Evolutionary conservation across 2,329 filamentous ascomycete species (phyloP).

Genomic region (Epichloe typhina): DNA sequence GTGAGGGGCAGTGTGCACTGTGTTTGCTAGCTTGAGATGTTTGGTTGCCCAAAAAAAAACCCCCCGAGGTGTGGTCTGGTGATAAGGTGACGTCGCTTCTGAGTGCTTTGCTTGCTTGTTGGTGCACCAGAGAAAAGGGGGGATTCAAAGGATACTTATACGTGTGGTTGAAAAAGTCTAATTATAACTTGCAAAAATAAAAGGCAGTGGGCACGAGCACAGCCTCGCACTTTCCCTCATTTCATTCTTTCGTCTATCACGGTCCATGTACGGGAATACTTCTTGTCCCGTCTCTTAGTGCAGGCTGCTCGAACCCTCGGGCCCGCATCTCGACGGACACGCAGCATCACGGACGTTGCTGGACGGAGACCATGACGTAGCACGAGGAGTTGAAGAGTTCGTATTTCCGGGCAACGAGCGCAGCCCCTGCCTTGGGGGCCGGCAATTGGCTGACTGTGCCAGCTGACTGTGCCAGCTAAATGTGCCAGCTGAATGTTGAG

Average conservation of each 20-base stretch:
- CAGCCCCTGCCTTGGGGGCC: background rate
- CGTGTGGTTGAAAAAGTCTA: background rate
- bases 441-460: background rate
- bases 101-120: no score
- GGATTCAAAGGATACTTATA: slow-evolving; percentile 2
- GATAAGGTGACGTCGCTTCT: background rate
- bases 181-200: no score
- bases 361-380: background rate
- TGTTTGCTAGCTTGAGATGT: background rate
- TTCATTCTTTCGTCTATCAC: no score
- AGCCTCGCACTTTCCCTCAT: background rate
- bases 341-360: background rate
- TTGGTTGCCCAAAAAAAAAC: background rate
- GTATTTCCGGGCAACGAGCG: background rate
- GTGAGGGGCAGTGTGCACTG: no score
- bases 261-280: no score
- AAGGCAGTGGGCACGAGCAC: background rate
- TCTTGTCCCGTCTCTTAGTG: background rate
- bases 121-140: no score
- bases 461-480: no score
- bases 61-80: background rate
- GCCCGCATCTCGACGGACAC: background rate
- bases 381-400: background rate
- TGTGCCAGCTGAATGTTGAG: no score
- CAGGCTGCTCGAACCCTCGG: background rate